Conservation (phyloP, 371 early-diverging fungal genomes). For the Mortierella sp. region DNA sequence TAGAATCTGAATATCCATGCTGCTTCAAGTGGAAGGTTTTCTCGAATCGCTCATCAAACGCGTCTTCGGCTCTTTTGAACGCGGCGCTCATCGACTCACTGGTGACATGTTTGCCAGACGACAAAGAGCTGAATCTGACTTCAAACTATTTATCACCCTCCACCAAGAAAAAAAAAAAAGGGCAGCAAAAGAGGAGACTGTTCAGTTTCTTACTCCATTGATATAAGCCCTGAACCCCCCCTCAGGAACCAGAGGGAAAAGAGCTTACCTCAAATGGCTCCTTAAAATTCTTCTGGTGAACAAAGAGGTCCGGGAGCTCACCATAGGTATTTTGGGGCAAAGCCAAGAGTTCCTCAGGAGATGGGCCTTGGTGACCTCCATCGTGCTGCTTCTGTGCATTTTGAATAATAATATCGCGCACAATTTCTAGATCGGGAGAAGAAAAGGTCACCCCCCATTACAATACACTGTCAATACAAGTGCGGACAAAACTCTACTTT, state of each 20-base stretch:
- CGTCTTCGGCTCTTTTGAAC: constrained; percentile 38
- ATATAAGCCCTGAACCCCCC: too few species aligned
- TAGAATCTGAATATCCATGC: constrained; percentile 69
- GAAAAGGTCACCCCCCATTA: too few species aligned
- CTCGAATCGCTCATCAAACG: constrained; percentile 84
- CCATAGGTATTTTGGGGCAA: constrained; percentile 18
- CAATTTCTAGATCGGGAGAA: constrained; percentile 7
- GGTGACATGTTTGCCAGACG: constrained; percentile 43
- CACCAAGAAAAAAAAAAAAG: too few species aligned
- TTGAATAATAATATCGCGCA: constrained; percentile 22
- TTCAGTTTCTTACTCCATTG: too few species aligned
- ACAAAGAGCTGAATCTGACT: constrained; percentile 63
- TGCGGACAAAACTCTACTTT: neutral
- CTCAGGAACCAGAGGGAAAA: too few species aligned
- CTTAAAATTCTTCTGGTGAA: constrained; percentile 67
- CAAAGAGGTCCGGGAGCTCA: constrained; percentile 55
- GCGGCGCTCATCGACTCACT: constrained; percentile 27
- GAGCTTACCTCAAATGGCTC: constrained; percentile 67
- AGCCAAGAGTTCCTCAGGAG: constrained; percentile 18
- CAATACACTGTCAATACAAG: neutral
- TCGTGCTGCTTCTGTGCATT: constrained; percentile 5
- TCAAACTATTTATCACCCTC: constrained; percentile 61
- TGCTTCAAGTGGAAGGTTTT: constrained; percentile 70
- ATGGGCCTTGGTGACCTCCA: constrained; percentile 8
- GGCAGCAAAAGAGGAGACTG: neutral